Percentiles rank a stretch among this genome's conserved stretches.
Evolutionary conservation across 495 filamentous ascomycete species (phyloP).

Genomic region (Penicillium macrosclerotiorum): DNA sequence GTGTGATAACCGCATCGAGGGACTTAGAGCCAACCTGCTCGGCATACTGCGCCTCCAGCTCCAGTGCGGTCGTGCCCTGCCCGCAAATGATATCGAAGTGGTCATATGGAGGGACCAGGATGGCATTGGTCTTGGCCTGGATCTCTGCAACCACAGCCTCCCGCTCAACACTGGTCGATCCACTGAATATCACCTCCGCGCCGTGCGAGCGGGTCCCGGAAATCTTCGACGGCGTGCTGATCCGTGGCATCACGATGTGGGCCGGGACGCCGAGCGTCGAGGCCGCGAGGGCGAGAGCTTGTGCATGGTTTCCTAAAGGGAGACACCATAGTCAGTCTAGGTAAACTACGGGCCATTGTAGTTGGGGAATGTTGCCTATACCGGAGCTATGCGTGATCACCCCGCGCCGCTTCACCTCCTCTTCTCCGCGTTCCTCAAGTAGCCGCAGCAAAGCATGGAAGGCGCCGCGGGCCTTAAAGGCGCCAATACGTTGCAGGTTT

Average conservation of each 20-base stretch:
- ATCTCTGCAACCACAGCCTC: conserved; percentile 72
- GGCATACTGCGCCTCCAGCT: conserved; percentile 69
- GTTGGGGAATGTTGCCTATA: conserved; percentile 25
- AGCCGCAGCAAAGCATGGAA: conserved; percentile 84
- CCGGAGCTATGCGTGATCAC: conserved; percentile 93
- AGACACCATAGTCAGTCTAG: too few relatives aligned
- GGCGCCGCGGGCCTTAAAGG: conserved; percentile 90
- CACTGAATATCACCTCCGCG: conserved; percentile 77
- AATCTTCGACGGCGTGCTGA: conserved; percentile 81
- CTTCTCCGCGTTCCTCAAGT: conserved; percentile 59
- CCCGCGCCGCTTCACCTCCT: conserved; percentile 55
- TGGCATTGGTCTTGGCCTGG: conserved; percentile 65
- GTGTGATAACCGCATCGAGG: conserved; percentile 80
- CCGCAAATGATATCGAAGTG: conserved; percentile 88
- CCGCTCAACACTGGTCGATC: conserved; percentile 74
- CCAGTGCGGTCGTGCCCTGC: conserved; percentile 85
- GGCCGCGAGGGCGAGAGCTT: conserved; percentile 88
- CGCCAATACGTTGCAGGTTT: conserved; percentile 86
- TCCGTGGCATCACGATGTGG: conserved; percentile 87
- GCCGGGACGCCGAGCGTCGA: conserved; percentile 61
- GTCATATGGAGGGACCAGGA: conserved; percentile 85
- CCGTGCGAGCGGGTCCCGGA: conserved; percentile 74
- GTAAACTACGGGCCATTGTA: neutral
- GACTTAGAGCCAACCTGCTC: conserved; percentile 25
- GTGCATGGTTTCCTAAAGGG: conserved; percentile 92